A percentile compares a stretch with the other conserved stretches of the same genome.
Conservation (phyloP, 352 stramenopile species). For the Pythium aquatile region DNA sequence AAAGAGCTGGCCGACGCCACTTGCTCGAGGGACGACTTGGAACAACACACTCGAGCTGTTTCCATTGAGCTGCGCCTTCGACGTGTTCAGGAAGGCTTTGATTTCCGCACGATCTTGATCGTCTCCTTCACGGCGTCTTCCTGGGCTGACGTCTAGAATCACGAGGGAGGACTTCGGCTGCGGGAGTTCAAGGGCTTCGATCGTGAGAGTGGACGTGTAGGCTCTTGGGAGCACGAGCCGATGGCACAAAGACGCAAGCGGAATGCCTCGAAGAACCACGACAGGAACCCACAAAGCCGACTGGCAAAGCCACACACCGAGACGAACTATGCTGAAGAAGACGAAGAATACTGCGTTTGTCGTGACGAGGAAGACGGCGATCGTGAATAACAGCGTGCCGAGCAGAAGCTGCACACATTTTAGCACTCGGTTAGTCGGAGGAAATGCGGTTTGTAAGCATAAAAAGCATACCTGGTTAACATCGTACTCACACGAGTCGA, state of each 20-base stretch:
- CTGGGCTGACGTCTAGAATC: constrained; percentile 12
- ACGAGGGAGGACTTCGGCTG: background rate
- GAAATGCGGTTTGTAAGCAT: too few relatives aligned
- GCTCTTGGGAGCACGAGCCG: constrained; percentile 32
- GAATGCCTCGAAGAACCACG: constrained; percentile 46
- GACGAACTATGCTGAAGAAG: constrained; percentile 87
- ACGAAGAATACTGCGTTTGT: constrained; percentile 93
- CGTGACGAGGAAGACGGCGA: constrained; percentile 92
- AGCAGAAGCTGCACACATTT: constrained; percentile 72
- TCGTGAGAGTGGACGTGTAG: constrained; percentile 16
- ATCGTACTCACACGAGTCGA: constrained; percentile 94
- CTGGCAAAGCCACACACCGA: constrained; percentile 39
- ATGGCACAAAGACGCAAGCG: constrained; percentile 47
- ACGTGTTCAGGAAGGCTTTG: constrained; percentile 9
- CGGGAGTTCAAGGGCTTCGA: constrained; percentile 12
- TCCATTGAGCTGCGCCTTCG: background rate
- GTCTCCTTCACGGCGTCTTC: constrained; percentile 16
- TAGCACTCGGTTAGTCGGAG: background rate
- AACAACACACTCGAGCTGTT: constrained; percentile 3
- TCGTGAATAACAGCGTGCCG: constrained; percentile 92
- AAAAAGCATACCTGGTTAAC: constrained; percentile 85
- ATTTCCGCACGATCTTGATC: constrained; percentile 10
- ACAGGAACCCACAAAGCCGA: constrained; percentile 54
- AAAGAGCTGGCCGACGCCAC: constrained; percentile 12
- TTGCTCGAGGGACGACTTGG: constrained; percentile 11